Evolutionary conservation across 2,329 filamentous ascomycete genomes (phyloP).

Genomic region (Teratosphaeria zuluensis): DNA sequence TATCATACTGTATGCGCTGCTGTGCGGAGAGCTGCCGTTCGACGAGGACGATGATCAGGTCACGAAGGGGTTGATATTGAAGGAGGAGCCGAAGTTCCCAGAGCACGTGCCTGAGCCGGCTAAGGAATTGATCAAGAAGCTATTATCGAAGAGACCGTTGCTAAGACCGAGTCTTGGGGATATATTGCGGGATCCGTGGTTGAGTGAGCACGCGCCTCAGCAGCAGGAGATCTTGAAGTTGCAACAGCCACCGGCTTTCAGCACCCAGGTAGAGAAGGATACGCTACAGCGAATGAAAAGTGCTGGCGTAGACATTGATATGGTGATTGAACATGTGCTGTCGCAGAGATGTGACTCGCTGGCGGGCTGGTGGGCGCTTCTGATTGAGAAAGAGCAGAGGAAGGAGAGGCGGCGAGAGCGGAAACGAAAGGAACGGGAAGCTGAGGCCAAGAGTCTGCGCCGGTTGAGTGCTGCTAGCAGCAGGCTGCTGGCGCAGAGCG

Average conservation of each 20-base stretch:
- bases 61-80: conserved; percentile 76
- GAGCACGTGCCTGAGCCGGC: conserved; percentile 71
- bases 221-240: conserved; percentile 84
- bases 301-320: conserved; percentile 87
- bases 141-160: conserved; percentile 87
- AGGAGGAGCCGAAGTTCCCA: conserved; percentile 76
- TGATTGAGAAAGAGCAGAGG: conserved; percentile 88
- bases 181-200: conserved; percentile 77
- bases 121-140: conserved; percentile 60
- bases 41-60: conserved; percentile 92
- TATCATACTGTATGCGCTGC: conserved; percentile 71
- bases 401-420: conserved; percentile 72
- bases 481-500: conserved; percentile 60
- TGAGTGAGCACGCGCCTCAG: conserved; percentile 74
- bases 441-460: conserved; percentile 67
- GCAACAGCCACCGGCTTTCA: conserved; percentile 71
- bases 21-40: conserved; percentile 82
- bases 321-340: conserved; percentile 87
- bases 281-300: conserved; percentile 86
- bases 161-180: conserved; percentile 73
- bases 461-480: conserved; percentile 84
- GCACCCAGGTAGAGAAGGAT: conserved; percentile 78
- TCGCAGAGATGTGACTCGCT: conserved; percentile 82
- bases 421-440: conserved; percentile 76
- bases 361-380: conserved; percentile 89